Percentiles rank a stretch among this genome's conserved stretches.
phyloP scores from a whole-genome alignment of 257 asterid species.

The Handroanthus guayacan region DNA sequence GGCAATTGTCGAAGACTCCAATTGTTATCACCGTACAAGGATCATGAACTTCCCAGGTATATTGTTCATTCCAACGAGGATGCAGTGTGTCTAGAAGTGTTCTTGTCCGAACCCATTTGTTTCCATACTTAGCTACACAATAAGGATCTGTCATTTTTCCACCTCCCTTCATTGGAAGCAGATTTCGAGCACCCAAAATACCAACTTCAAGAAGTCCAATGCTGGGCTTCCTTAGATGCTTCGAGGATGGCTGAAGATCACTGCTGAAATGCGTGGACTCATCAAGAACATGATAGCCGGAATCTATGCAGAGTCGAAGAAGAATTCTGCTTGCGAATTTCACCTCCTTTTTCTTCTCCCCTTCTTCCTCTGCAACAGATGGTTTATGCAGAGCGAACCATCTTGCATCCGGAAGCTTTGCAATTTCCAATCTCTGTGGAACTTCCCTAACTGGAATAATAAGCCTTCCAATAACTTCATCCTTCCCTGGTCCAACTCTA shows the following conservation, averaged over 20 bases:
- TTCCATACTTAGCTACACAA: conserved; percentile 93
- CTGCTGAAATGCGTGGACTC: conserved; percentile 92
- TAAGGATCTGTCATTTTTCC: conserved; percentile 76
- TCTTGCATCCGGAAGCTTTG: conserved; percentile 65
- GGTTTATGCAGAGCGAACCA: conserved; percentile 78
- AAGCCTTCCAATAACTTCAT: conserved; percentile 69
- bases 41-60: conserved; percentile 92
- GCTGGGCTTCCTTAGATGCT: conserved; percentile 63
- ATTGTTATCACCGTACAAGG: conserved; percentile 86
- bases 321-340: conserved; percentile 79
- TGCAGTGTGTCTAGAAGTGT: conserved; percentile 71
- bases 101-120: conserved; percentile 93
- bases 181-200: conserved; percentile 73
- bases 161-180: conserved; percentile 78
- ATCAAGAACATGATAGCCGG: conserved; percentile 90
- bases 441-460: conserved; percentile 64
- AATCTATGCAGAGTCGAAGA: conserved; percentile 66
- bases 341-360: conserved; percentile 72
- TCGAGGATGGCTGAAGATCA: conserved; percentile 86
- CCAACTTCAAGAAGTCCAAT: conserved; percentile 91
- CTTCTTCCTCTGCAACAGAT: conserved; percentile 52
- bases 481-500: conserved; percentile 66
- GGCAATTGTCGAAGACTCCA: conserved; percentile 88
- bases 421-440: conserved; percentile 54
- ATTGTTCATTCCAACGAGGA: conserved; percentile 95